These are phyloP conservation scores for Neurospora crassa DNA, from an alignment of 2,329 filamentous ascomycete species.

Conservation along the genomic window DNA sequence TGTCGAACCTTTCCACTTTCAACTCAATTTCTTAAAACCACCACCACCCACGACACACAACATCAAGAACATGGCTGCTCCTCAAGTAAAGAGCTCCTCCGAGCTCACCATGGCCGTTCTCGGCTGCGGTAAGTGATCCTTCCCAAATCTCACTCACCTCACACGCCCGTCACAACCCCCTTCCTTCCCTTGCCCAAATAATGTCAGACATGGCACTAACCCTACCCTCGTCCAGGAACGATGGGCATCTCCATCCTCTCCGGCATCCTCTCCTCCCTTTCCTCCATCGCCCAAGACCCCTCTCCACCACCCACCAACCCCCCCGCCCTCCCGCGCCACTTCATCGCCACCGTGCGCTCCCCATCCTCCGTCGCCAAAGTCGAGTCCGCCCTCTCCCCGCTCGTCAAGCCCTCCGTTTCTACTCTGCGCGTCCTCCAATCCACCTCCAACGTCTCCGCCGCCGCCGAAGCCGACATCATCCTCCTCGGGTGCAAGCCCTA, in stretches of 20 bases:
- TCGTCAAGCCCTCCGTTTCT: constrained; percentile 18
- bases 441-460: constrained; percentile 61
- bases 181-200: too few relatives aligned
- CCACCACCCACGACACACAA: constrained; percentile 1
- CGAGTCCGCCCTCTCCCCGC: constrained; percentile 53
- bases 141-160: neutral
- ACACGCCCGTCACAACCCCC: too few relatives aligned
- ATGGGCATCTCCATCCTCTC: constrained; percentile 80
- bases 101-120: constrained; percentile 68
- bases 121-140: constrained; percentile 58
- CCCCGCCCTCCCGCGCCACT: constrained; percentile 53
- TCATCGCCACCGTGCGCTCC: constrained; percentile 72
- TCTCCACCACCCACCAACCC: constrained; percentile 35
- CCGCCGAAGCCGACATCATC: constrained; percentile 60
- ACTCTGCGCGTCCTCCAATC: constrained; percentile 53
- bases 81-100: constrained; percentile 26
- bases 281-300: constrained; percentile 34
- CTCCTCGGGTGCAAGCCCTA: constrained; percentile 76
- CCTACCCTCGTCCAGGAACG: constrained; percentile 46
- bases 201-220: constrained; percentile 7
- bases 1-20: neutral
- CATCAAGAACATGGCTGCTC: constrained; percentile 11
- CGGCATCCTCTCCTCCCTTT: constrained; percentile 65
- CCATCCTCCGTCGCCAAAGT: constrained; percentile 61
- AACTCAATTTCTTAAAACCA: neutral